Evolutionary conservation across 2,329 filamentous ascomycete genomes (phyloP), one percentile per base, ranked within the genome.

Genomic region (Diaporthe australafricana): DNA sequence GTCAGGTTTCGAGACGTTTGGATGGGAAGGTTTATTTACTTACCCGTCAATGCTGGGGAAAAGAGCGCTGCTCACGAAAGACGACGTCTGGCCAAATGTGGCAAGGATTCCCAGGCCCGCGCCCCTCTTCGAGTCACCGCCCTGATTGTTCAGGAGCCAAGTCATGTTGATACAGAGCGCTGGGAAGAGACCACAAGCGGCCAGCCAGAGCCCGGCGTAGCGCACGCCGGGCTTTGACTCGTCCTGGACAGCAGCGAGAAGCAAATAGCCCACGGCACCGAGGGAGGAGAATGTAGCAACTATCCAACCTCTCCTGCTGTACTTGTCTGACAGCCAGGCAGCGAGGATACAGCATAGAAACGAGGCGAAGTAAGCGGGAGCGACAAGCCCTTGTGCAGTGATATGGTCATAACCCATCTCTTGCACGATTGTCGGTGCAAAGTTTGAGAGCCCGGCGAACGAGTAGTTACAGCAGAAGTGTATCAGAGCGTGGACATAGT

Each of bases 161-260:
- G 79, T 79, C 40, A 80, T 74, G 56, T 78, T 80, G 47, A 79
- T 75, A 38, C 73, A 73, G 5, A 80, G 55, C 8, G 77, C 76
- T 5, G 80, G 79, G 52, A 81, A 82, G 1, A 80, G 75, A 1
- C 81, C 81, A n/a, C 76, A 74, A 0, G 76, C 75, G 0, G 82
- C 83, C 25, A 84, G 76, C 74, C 77, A 84, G 0, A 83, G 75
- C 0, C 79, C 83, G 0, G 78, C 73, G 74, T 85, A 85, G 6
- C 83, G 77, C 3, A 76, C 76, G 1, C 76, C 78, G 1, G 77
- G 77, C 32, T 74, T 75, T 11, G 53, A 74, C 72, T 75, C 74
- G 52, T 78, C 74, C 60, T 76, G 40, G 30, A 79, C 74, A 27
- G 77, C 72, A 2, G 77, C 77, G 9, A 82, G 75, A 11, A 81